Evolutionary conservation across 441 rosid genomes (phyloP), one percentile per base, ranked within the genome.

Genomic region (Erysimum cheiri): DNA sequence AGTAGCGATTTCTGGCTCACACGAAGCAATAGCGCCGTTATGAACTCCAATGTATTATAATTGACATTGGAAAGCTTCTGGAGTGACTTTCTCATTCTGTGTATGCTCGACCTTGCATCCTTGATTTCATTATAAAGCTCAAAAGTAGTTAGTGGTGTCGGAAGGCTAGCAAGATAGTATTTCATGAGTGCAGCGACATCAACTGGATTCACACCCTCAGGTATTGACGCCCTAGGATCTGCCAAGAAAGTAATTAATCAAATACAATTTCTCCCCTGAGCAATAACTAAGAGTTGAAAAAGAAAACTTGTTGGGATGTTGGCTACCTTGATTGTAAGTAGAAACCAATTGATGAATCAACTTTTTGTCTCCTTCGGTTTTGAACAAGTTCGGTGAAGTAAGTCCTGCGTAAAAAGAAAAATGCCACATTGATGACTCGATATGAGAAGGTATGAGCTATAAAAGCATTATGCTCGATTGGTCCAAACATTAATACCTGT

Each of bases 161-260:
- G 96, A 81, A 94, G 87, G 80, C 98, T 94, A 28, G 97, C 92
- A 22, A 94, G 93, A 81, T 89, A 94, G 76, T 81, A 94, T 78
- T 91, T 94, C 69, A 78, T 66, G 15, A 94, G 83, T 67, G 84
- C 85, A 19, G 98, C 96, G 13, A 85, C 91, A 71, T 88, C 91
- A 79, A 83, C 41, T 57, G 96, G 87, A 80, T 81, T 85, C 67
- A 82, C 47, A 33, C 91, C 90, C 77, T 91, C 91, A 4, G 95
- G 96, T 70, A 91, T 76, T 69, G 87, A 70, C 49, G 92, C 88
- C 57, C 75, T 81, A 37, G 80, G 78, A 74, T 94, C 98, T 94
- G 84, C 48, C 64, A 33, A 68, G 76, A 12, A 77, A 66, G 32
- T 50, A 50, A 44, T 41, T 44, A 9, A 4, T 29, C 6, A 58